Base-by-base conservation (phyloP, 2,329 filamentous ascomycete genomes). In the Diaporthe sp. region DNA sequence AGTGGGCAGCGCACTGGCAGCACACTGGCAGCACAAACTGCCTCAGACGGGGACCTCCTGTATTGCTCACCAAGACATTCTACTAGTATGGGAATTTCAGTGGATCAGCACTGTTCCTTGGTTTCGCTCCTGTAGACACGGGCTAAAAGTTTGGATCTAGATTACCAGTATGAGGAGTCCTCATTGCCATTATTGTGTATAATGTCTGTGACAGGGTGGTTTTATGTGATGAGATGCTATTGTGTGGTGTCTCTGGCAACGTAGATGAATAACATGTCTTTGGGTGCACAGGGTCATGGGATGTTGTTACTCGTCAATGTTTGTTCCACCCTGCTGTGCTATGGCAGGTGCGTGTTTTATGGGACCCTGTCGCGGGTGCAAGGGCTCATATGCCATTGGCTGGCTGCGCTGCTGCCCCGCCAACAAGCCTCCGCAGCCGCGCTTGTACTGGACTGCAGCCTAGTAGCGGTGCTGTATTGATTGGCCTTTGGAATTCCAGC, bases 341-440 rank as follows among this genome's bases (percentile, higher is more conserved):
- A 15, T 53, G 42, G 19, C 13, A 7, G 28, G 44, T 37, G 31
- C 44, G 65, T 70, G 65, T 70, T 70, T 70, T 55, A 42, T 55
- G 65, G 65, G 65, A 37, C 65, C 65, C n/a, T 70, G 65, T 53
- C 49, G 22, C 34, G 49, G 31, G 17, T 28, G 37, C 2, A 12
- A 17, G 37, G 31, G 49, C 34, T 19, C 22, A 12, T 8, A 8
- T 9, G 1, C 34, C 22, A 65, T 65, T 65, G 71, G 58, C 58
- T 37, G 22, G n/a, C 25, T 13, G 46, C 10, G 12, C n/a, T 13
- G 71, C 71, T 73, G 58, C 71, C 71, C 58, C 25, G 71, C 49
- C 71, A 73, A 73, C 71, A 73, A 55, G 58, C 58, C 58, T 22
- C 58, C 44, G 57, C 71, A 61, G 46, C 58, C 51, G 55, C 22